Evolutionary conservation across 371 early-diverging fungal genomes (phyloP), one percentile per base, ranked within the genome.

Genomic region (Cokeromyces recurvatus): DNA sequence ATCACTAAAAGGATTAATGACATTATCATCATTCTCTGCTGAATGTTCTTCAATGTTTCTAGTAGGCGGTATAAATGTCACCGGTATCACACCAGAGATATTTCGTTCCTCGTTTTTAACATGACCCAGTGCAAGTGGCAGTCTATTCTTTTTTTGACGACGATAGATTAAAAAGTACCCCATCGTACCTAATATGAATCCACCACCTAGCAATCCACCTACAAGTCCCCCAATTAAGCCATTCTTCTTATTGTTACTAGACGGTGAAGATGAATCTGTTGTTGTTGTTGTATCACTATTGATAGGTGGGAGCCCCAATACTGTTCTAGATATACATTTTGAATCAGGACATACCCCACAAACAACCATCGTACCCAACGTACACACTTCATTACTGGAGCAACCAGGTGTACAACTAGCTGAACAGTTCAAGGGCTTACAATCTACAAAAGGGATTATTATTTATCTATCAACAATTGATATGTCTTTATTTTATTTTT

Each of bases 61-160:
- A n/a, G 11, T 29, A 21, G 70, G 74, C 7, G 71, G 75, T 46
- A 74, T 66, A 53, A 66, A 71, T 2, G 68, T 53, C 2, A 74
- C 64, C 23, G 75, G 71, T 32, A 74, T 71, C 29, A 74, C 71
- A n/a, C 71, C 75, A 11, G 75, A 74, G 25, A 48, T 66, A 19
- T 47, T 46, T 41, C 23, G 55, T 29, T 38, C 11, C 20, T 42
- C 31, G 4, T 31, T 42, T 39, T 31, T 12, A 7, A 31, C 40
- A 43, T 43, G 43, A n/a, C n/a, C n/a, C n/a, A n/a, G n/a, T n/a
- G n/a, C n/a, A n/a, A 64, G 42, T 24, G 69, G 69, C 25, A 69
- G 38, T 38, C 34, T 51, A 34, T 32, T 46, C 22, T 55, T 55
- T 17, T 44, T 61, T 52, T 62, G 54, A n/a, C 12, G 29, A 27